Evolutionary conservation across 371 early-diverging fungal species (phyloP).

Genomic region (Apophysomyces trapeziformis): DNA sequence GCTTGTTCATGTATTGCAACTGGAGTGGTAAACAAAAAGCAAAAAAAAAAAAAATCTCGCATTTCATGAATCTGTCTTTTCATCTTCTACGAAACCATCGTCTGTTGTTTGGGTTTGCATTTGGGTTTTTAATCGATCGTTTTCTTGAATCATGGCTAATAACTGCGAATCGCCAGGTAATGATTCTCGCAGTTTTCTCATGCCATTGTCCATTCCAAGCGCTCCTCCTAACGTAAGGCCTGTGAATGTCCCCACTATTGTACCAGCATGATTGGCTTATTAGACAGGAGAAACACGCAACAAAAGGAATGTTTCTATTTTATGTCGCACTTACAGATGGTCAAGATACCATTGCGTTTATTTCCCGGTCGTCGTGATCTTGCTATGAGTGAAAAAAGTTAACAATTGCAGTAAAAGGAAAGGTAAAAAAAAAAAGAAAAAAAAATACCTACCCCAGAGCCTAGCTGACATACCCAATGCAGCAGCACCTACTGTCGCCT

Average conservation of each 20-base stretch:
- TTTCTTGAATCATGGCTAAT: constrained; percentile 35
- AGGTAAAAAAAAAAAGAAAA: too few species aligned
- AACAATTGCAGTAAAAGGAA: too few species aligned
- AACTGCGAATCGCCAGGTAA: constrained; percentile 40
- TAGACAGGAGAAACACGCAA: neutral
- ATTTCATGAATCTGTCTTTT: neutral
- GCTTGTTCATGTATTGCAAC: neutral
- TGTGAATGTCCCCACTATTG: constrained; percentile 39
- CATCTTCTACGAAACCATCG: neutral
- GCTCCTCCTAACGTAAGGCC: constrained; percentile 39
- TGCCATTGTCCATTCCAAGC: constrained; percentile 47
- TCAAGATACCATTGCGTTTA: constrained; percentile 33
- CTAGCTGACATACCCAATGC: constrained; percentile 44
- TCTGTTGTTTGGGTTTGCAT: neutral
- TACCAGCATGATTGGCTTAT: too few species aligned
- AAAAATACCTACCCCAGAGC: constrained; percentile 33
- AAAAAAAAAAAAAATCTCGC: too few species aligned
- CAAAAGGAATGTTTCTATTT: neutral
- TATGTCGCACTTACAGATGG: constrained; percentile 33
- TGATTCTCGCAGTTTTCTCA: constrained; percentile 37
- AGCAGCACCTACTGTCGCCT: constrained; percentile 45
- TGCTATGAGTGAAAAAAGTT: constrained; percentile 8
- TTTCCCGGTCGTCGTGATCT: constrained; percentile 20
- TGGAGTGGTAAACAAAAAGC: too few species aligned
- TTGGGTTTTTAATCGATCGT: constrained; percentile 21